Evolutionary conservation across 2,329 filamentous ascomycete species (phyloP).

Genomic region (Verticillium alfalfae): DNA sequence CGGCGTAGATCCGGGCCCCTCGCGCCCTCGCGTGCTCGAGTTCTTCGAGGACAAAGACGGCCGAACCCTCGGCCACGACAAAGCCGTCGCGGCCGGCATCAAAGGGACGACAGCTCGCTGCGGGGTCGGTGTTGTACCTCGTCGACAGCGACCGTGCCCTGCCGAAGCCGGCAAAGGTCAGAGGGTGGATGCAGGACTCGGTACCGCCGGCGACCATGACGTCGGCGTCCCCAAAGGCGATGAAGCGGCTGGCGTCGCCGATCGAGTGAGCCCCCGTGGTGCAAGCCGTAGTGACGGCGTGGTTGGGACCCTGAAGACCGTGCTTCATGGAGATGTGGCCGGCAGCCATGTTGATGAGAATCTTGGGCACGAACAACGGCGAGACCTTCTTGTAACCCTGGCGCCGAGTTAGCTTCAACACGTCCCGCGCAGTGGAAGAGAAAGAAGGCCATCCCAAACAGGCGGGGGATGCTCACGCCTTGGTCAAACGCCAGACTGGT

Average conservation of each 20-base stretch:
- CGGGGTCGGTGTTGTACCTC: constrained; percentile 67
- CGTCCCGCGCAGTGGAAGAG: not conserved
- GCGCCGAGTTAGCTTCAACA: constrained; percentile 9
- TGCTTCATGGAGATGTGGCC: constrained; percentile 93
- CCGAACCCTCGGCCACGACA: constrained; percentile 88
- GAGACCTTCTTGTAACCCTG: constrained; percentile 91
- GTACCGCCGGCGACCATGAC: constrained; percentile 96
- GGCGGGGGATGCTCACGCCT: constrained; percentile 48
- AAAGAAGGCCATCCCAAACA: not conserved
- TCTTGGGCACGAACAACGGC: constrained; percentile 85
- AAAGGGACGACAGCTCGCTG: constrained; percentile 76
- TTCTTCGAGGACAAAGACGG: constrained; percentile 83
- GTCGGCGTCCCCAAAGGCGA: constrained; percentile 84
- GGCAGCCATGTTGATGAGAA: constrained; percentile 91
- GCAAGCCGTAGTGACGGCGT: constrained; percentile 88
- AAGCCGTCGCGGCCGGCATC: constrained; percentile 77
- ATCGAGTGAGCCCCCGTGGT: constrained; percentile 94
- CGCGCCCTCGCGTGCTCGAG: constrained; percentile 78
- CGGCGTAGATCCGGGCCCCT: constrained; percentile 79
- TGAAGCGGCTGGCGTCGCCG: constrained; percentile 88
- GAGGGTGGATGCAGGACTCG: constrained; percentile 91
- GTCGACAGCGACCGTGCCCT: constrained; percentile 82
- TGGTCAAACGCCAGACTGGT: constrained; percentile 72
- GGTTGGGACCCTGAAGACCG: constrained; percentile 86
- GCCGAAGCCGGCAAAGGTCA: constrained; percentile 88